Conservation (phyloP, 225 moss, liverwort and hornwort genomes). For the Takakia lepidozioides region DNA sequence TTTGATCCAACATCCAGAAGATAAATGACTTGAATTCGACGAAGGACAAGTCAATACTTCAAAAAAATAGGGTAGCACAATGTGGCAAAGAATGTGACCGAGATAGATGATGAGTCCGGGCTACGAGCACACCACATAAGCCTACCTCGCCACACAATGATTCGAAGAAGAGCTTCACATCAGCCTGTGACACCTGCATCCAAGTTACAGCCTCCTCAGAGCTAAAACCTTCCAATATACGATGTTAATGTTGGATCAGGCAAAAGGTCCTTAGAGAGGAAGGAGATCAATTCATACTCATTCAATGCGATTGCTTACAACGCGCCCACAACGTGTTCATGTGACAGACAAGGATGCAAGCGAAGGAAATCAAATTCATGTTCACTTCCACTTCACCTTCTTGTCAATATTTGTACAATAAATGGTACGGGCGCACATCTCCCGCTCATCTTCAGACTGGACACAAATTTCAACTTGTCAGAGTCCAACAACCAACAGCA, state of each 20-base stretch:
- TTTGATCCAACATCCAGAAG: too few relatives aligned
- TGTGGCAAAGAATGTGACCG: too few relatives aligned
- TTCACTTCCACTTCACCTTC: constrained; percentile 94
- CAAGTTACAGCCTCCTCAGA: constrained; percentile 54
- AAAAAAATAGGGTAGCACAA: not conserved
- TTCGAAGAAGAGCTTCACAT: constrained; percentile 98
- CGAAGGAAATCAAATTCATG: constrained; percentile 5
- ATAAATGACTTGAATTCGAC: not conserved
- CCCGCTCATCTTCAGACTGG: constrained; percentile 98
- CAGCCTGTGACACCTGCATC: constrained; percentile 99
- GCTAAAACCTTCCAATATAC: constrained; percentile 18
- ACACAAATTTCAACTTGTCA: too few relatives aligned
- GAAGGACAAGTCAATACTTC: not conserved
- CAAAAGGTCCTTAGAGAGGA: not conserved
- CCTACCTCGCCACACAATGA: constrained; percentile 85
- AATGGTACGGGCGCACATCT: constrained; percentile 97
- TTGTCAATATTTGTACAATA: constrained; percentile 99
- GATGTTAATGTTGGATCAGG: too few relatives aligned
- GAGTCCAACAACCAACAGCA: too few relatives aligned
- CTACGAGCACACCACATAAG: not conserved
- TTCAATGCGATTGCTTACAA: not conserved
- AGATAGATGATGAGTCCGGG: too few relatives aligned
- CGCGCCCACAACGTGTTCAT: not conserved
- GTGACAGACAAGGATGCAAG: not conserved
- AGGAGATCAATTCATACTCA: too few relatives aligned